A percentile compares a stretch with the other conserved stretches of the same genome.
Conservation (phyloP, 352 stramenopile genomes). For the Phytophthora sojae region DNA sequence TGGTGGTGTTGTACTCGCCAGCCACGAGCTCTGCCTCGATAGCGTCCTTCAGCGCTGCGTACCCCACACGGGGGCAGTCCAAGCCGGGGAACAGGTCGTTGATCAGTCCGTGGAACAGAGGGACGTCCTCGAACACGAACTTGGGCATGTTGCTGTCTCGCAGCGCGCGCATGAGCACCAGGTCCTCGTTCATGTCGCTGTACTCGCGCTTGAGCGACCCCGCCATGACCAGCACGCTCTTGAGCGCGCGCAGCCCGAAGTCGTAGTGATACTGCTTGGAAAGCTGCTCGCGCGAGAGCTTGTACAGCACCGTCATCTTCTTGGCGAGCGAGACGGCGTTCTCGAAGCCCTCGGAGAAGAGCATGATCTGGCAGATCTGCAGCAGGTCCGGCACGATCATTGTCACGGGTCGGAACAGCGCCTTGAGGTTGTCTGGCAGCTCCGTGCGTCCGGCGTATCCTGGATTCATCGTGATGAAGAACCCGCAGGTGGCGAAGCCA, state of each 20-base stretch:
- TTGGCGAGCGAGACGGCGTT: conserved; percentile 90
- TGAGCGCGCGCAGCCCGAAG: conserved; percentile 94
- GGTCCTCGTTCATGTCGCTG: conserved; percentile 92
- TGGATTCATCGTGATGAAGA: conserved; percentile 97
- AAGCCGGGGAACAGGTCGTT: conserved; percentile 95
- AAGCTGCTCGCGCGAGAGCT: conserved; percentile 94
- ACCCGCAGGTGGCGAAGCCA: conserved; percentile 93
- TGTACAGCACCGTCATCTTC: conserved; percentile 97
- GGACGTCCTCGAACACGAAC: conserved; percentile 97
- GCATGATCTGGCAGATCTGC: conserved; percentile 95
- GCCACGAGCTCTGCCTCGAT: conserved; percentile 88
- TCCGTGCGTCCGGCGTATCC: conserved; percentile 93
- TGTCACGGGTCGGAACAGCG: conserved; percentile 93
- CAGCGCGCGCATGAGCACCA: conserved; percentile 95
- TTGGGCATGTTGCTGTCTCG: conserved; percentile 97
- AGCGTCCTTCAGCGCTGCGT: conserved; percentile 89
- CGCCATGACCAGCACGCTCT: conserved; percentile 95
- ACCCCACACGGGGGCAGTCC: conserved; percentile 93
- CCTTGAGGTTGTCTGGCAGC: conserved; percentile 94
- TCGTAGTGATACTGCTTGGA: conserved; percentile 97
- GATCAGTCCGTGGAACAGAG: conserved; percentile 95
- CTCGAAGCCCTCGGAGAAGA: conserved; percentile 95
- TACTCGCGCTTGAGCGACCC: conserved; percentile 94
- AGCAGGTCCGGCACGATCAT: conserved; percentile 95
- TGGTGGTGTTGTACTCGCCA: conserved; percentile 84